Base-by-base conservation (phyloP, 805 yeast genomes). In the Priceomyces carsonii region DNA sequence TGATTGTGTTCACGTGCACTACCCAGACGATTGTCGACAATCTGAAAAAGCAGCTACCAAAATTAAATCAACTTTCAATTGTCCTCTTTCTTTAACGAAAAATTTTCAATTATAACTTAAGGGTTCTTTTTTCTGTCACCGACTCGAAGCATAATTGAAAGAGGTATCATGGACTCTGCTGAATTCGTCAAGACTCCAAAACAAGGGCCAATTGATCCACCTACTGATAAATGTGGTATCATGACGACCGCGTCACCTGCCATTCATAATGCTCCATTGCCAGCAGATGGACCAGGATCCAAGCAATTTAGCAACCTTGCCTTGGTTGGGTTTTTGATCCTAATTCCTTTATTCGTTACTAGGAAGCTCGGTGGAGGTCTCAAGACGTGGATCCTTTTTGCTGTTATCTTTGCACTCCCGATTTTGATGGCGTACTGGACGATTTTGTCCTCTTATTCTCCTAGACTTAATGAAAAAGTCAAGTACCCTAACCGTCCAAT, bases 241-340 rank as follows among this genome's bases (percentile, higher is more conserved):
- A 41, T 49, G 42, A 66, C 72, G 39, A 59, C 71, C 26, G 63
- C 52, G 23, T 60, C 69, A 18, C 95, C 95, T 18, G 69, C 90
- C 6, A 87, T 88, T 56, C 78, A 82, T 54, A 88, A 88, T 57
- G 95, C 91, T 2, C 89, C 89, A 8, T 69, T 87, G 43, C 90
- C 95, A 18, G 95, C 95, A 4, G 96, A 88, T 57, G 96, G 96
- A 26, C 86, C 96, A 5, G 89, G 95, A 17, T 71, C 89, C 20
- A 80, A 77, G 56, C 77, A 80, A 50, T 88, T 89, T 66, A 75
- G 76, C 61, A 88, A 89, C 63, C 51, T 51, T 46, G 53, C 76
- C 8, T 53, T 88, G 39, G 35, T 73, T 14, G 67, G 69, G 2
- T 54, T 81, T 19, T 50, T 84, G 42, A 49, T 71, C 5, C 69